These are phyloP conservation scores for Auricularia cornea DNA, from an alignment of 768 basidiomycete genomes.

Conservation along the genomic window DNA sequence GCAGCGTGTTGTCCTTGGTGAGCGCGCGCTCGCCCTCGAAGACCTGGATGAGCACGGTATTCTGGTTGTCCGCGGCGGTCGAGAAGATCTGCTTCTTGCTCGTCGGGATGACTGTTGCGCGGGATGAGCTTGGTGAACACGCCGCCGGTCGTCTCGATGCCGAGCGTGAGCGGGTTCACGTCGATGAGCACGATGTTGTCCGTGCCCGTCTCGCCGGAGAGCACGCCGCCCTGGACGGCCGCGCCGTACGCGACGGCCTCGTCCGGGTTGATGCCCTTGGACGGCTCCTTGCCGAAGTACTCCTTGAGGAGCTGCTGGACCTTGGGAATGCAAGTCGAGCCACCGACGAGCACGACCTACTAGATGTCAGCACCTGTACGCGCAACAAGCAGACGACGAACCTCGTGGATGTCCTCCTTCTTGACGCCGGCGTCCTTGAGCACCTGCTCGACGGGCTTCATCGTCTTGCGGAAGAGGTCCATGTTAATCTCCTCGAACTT, in stretches of 20 bases:
- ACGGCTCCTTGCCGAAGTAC: conserved; percentile 63
- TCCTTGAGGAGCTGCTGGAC: conserved; percentile 49
- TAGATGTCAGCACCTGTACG: background rate
- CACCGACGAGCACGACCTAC: conserved; percentile 31
- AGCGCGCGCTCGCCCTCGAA: conserved; percentile 42
- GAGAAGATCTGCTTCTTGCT: conserved; percentile 52
- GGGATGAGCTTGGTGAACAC: conserved; percentile 46
- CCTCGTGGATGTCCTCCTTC: conserved; percentile 41
- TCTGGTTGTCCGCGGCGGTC: conserved; percentile 31
- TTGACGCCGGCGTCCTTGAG: conserved; percentile 46
- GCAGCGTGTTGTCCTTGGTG: conserved; percentile 46
- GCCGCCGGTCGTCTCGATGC: conserved; percentile 43
- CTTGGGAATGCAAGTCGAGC: conserved; percentile 46
- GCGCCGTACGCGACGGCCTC: conserved; percentile 50
- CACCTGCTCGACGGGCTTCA: too few species aligned
- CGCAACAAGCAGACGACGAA: conserved; percentile 11
- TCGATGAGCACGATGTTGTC: conserved; percentile 40
- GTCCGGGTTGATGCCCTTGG: conserved; percentile 53
- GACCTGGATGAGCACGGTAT: conserved; percentile 43
- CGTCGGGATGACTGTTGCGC: conserved; percentile 42
- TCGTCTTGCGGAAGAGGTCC: too few species aligned
- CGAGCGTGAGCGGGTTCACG: conserved; percentile 40
- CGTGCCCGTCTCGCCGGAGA: conserved; percentile 60
- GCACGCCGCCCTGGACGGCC: conserved; percentile 43
- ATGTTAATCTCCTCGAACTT: conserved; percentile 38